Conservation (phyloP, 352 stramenopile genomes). For the Pythium pectinolyticum region DNA sequence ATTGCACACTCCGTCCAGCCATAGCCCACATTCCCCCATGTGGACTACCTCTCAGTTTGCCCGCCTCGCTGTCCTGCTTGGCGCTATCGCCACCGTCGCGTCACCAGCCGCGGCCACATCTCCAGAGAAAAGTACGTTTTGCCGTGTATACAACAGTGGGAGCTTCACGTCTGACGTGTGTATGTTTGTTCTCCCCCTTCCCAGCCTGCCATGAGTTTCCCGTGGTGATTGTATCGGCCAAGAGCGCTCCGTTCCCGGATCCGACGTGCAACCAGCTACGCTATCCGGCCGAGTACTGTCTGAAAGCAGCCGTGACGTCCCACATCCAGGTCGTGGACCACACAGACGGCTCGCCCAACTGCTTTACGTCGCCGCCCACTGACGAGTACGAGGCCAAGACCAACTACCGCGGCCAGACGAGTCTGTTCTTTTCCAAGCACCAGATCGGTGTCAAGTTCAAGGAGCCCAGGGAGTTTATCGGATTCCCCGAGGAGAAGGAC, state of each 20-base stretch:
- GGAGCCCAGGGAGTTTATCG: conserved; percentile 43
- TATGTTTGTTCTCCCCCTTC: too few relatives aligned
- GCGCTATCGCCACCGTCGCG: background rate
- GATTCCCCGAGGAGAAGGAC: conserved; percentile 57
- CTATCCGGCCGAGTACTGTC: conserved; percentile 64
- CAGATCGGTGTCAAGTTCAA: conserved; percentile 73
- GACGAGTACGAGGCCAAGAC: conserved; percentile 47
- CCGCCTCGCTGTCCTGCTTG: conserved; percentile 19
- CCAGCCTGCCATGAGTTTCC: conserved; percentile 71
- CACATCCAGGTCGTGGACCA: conserved; percentile 69
- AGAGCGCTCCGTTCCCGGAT: conserved; percentile 57
- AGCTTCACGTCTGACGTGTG: too few relatives aligned
- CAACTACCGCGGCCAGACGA: conserved; percentile 79
- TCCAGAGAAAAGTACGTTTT: background rate
- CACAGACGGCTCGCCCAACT: conserved; percentile 52
- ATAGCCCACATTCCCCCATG: conserved; percentile 15
- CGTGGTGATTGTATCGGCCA: conserved; percentile 61
- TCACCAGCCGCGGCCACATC: background rate
- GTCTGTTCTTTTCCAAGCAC: conserved; percentile 78
- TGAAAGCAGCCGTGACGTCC: conserved; percentile 54
- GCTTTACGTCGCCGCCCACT: conserved; percentile 43
- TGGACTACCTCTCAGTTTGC: conserved; percentile 30
- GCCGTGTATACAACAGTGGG: too few relatives aligned
- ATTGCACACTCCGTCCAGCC: too few relatives aligned
- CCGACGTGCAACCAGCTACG: conserved; percentile 69